Evolutionary conservation across 2,329 filamentous ascomycete species (phyloP), one percentile per base, ranked within the genome.

Genomic region (Claviceps africana): DNA sequence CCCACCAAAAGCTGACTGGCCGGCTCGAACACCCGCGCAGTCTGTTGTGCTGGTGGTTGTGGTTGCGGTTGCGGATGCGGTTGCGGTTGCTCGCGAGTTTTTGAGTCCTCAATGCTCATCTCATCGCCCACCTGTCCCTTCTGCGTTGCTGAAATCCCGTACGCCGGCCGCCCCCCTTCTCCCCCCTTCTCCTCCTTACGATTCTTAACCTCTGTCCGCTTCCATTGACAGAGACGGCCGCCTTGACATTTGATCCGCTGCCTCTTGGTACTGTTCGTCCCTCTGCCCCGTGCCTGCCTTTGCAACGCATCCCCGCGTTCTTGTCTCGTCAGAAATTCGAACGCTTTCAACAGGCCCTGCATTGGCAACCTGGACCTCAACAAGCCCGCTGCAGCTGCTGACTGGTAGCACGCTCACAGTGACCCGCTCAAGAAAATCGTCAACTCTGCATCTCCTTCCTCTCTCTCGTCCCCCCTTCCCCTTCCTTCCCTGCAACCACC

Each of bases 371-470:
- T 13, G 48, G 19, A 37, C 48, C 52, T 35, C 48, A 51, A 53
- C 45, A 51, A 53, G 45, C 39, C 39, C 25, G 31, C 43, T 28
- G 33, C 43, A 40, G 45, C 45, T 51, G 48, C 52, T 53, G 45
- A 53, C 52, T 48, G 22, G 22, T 45, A 28, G 48, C 21, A 21
- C 35, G 33, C 45, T 42, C 39, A 45, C 31, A 45, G 48, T 51
- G 45, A 47, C 45, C 55, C 58, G 57, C 52, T 42, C 54, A 31
- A 40, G 48, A 48, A 53, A 53, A 53, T 48, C 48, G 25, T 35
- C 48, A 37, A 35, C 35, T 45, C 44, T 17, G 28, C 9, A n/a
- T 43, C 25, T 33, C 48, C 15, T 31, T 15, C 19, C 15, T 13
- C 33, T 50, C 48, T 11, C 44, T n/a, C 25, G 25, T 25, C 25